Evolutionary conservation across 2,329 filamentous ascomycete genomes (phyloP).

Genomic region (Ceratocystis diversiconidia): DNA sequence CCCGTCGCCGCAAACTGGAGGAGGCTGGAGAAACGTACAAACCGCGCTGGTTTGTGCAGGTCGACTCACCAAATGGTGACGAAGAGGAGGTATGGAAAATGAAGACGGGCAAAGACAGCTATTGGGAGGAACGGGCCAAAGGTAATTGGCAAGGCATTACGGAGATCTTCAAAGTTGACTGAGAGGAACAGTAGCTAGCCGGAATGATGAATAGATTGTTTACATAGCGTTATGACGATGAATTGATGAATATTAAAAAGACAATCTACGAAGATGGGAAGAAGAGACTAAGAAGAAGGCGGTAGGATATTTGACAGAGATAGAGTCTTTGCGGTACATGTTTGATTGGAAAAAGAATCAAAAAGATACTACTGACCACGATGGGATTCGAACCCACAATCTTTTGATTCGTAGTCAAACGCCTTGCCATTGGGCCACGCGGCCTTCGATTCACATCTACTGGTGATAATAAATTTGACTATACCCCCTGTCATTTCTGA

Average conservation of each 20-base stretch:
- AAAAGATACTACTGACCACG: conserved; percentile 12
- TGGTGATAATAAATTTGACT: rapidly evolving
- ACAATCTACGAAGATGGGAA: background rate
- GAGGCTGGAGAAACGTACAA: conserved; percentile 55
- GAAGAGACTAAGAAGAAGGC: background rate
- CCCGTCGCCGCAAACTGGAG: conserved; percentile 60
- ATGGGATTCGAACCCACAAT: conserved; percentile 18
- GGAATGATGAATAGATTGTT: background rate
- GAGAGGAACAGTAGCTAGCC: background rate
- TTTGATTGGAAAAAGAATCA: background rate
- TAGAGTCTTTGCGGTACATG: background rate
- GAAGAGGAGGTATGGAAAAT: conserved; percentile 61
- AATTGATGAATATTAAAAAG: conserved; percentile 1
- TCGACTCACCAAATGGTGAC: conserved; percentile 36
- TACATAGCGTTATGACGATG: conserved; percentile 2
- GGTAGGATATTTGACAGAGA: no score
- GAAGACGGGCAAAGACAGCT: conserved; percentile 69
- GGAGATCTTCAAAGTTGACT: conserved; percentile 33
- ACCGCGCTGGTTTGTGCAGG: conserved; percentile 73
- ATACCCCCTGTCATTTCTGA: background rate
- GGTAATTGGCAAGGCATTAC: conserved; percentile 49
- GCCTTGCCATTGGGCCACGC: conserved; percentile 18
- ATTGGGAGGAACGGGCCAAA: conserved; percentile 74
- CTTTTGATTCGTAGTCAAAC: conserved; percentile 19
- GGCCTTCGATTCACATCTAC: background rate